Evolutionary conservation across 345 rosid genomes (phyloP), one percentile per base, ranked within the genome.

Genomic region (Lenwebbia sp.): DNA sequence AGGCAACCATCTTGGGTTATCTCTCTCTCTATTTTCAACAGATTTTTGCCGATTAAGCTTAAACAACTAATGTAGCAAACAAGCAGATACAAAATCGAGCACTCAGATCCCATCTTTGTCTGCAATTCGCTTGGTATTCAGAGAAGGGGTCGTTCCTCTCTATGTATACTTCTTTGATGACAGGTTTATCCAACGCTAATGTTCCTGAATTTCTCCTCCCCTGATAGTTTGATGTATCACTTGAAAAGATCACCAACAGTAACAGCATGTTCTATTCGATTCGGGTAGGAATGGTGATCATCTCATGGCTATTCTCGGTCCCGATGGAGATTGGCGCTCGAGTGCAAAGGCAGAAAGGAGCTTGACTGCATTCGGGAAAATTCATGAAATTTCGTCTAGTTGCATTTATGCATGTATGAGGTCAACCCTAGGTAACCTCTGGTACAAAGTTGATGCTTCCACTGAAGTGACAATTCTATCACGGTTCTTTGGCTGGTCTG

Each of bases 271-370:
- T 17, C 40, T 28, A 14, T 33, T 62, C 74, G 2, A 17, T 28
- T 13, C 5, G 2, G 40, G 10, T 28, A 17, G 21, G 74, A 60
- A 30, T 28, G 75, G 30, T 62, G 75, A 62, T 62, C 75, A 14
- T 62, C 40, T 62, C 75, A 62, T 62, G 40, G 75, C 40, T 62
- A 28, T 10, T 62, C 75, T 62, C 4, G 1, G 10, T 21, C 75
- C 10, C 1, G 75, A 28, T 14, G 75, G 40, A 62, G 33, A 62
- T 62, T 62, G 40, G 75, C 5, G 40, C 40, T 62, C 10, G 4
- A 62, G 40, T 25, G 93, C 93, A 49, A 92, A 62, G 75, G 74
- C 74, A 14, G 75, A 7, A 14, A 10, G 8, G 21, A 28, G 40
- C 75, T 62, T 28, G 40, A 28, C 40, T 62, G 22, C 75, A 28